Percentiles rank a stretch among this genome's conserved stretches.
These are phyloP conservation scores for Rhizodiscina lignyota DNA, from an alignment of 495 filamentous ascomycete species.

Conservation along the genomic window DNA sequence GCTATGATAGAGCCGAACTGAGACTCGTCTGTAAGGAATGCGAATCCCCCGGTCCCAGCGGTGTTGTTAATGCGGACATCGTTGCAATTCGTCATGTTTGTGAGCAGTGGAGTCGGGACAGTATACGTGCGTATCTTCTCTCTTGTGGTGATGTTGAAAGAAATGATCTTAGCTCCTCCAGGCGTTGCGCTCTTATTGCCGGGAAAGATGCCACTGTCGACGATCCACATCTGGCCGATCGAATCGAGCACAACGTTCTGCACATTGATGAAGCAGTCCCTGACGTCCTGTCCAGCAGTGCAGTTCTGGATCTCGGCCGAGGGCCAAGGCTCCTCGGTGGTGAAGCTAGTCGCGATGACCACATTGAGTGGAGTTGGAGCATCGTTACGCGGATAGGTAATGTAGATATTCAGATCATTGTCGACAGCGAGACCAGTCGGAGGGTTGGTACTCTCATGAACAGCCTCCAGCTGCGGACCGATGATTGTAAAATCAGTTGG, in stretches of 20 bases:
- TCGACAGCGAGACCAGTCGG: conserved; percentile 17
- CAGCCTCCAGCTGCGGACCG: conserved; percentile 14
- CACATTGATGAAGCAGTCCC: conserved; percentile 18
- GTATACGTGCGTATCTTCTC: conserved; percentile 11
- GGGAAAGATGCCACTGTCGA: conserved; percentile 14
- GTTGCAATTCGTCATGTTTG: conserved; percentile 11
- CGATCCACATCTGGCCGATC: conserved; percentile 11
- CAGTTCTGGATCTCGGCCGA: conserved; percentile 17
- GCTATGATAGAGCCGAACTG: conserved; percentile 12
- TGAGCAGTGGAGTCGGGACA: conserved; percentile 7
- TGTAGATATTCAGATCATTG: conserved; percentile 10
- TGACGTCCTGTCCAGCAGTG: conserved; percentile 12
- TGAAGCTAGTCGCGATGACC: conserved; percentile 9
- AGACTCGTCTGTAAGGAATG: conserved; percentile 15
- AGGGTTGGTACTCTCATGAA: conserved; percentile 10
- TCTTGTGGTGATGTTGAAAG: conserved; percentile 11
- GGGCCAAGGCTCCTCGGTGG: conserved; percentile 13
- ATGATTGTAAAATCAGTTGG: no score
- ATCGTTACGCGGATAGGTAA: conserved; percentile 14
- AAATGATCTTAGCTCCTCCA: conserved; percentile 16
- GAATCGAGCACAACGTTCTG: conserved; percentile 17
- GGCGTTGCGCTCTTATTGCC: conserved; percentile 4
- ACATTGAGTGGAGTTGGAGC: conserved; percentile 15
- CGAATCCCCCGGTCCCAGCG: conserved; percentile 11
- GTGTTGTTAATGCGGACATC: conserved; percentile 18